Evolutionary conservation across 257 asterid genomes (phyloP).

Genomic region (Henckelia pumila): DNA sequence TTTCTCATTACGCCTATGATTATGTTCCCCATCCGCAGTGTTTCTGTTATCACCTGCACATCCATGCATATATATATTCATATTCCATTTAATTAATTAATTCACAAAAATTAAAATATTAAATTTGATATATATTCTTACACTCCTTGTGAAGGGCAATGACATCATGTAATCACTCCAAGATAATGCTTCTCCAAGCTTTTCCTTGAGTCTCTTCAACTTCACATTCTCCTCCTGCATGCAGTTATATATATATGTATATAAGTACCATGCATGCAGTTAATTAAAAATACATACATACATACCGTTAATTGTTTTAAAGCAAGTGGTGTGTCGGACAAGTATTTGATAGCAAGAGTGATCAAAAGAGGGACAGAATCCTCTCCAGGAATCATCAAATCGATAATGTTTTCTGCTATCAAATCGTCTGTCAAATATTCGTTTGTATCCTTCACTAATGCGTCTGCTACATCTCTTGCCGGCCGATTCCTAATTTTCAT

Average conservation of each 20-base stretch:
- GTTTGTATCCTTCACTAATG: constrained; percentile 50
- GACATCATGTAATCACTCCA: constrained; percentile 71
- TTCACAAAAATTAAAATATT: too few relatives aligned
- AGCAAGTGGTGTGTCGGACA: constrained; percentile 73
- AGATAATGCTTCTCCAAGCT: constrained; percentile 45
- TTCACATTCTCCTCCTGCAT: constrained; percentile 72
- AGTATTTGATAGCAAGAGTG: constrained; percentile 79
- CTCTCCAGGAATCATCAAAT: constrained; percentile 93
- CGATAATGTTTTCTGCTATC: constrained; percentile 78
- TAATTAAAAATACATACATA: too few relatives aligned
- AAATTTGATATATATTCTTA: too few relatives aligned
- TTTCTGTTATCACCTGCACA: constrained; percentile 82
- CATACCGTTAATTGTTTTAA: constrained; percentile 64
- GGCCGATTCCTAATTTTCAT: too few relatives aligned
- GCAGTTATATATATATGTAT: too few relatives aligned
- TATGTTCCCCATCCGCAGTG: constrained; percentile 81
- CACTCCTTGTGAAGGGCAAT: constrained; percentile 75
- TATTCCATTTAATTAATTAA: too few relatives aligned
- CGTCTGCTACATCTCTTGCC: constrained; percentile 67
- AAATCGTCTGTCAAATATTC: constrained; percentile 60
- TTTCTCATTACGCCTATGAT: constrained; percentile 85
- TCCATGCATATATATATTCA: too few relatives aligned
- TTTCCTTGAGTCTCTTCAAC: constrained; percentile 56
- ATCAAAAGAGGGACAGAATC: constrained; percentile 91
- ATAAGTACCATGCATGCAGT: too few relatives aligned